Evolutionary conservation across 2,329 filamentous ascomycete genomes (phyloP).

Genomic region (Monosporascus sp.): DNA sequence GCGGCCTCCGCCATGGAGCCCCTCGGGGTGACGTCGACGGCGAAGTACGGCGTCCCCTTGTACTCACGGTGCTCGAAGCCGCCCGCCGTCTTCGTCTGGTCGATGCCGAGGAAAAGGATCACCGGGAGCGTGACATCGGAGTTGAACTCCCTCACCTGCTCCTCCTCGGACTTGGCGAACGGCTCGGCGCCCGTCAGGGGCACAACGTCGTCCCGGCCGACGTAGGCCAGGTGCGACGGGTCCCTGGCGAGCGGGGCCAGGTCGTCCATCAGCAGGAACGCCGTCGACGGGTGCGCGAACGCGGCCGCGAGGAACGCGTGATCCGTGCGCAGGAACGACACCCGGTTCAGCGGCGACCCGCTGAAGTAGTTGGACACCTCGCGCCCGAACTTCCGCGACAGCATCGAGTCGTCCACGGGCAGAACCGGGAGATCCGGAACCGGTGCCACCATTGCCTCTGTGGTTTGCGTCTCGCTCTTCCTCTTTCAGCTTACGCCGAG

Average conservation of each 20-base stretch:
- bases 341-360: constrained; percentile 70
- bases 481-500: not conserved
- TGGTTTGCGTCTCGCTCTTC: not conserved
- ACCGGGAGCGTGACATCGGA: constrained; percentile 63
- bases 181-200: constrained; percentile 66
- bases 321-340: constrained; percentile 72
- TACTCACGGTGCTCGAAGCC: constrained; percentile 64
- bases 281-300: constrained; percentile 58
- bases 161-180: constrained; percentile 67
- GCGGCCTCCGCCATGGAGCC: constrained; percentile 59
- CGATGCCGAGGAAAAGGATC: constrained; percentile 79
- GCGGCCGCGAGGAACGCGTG: constrained; percentile 65
- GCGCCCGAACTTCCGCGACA: constrained; percentile 71
- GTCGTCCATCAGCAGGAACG: constrained; percentile 74
- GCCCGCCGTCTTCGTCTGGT: constrained; percentile 51
- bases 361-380: constrained; percentile 83
- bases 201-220: constrained; percentile 63
- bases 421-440: constrained; percentile 41
- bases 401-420: constrained; percentile 55
- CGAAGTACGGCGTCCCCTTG: constrained; percentile 79
- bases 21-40: constrained; percentile 77
- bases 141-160: constrained; percentile 69
- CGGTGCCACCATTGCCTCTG: constrained; percentile 23
- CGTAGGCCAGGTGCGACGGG: constrained; percentile 60
- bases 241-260: constrained; percentile 68